Conservation (phyloP, 371 early-diverging fungal genomes). For the Smittium culicis region DNA sequence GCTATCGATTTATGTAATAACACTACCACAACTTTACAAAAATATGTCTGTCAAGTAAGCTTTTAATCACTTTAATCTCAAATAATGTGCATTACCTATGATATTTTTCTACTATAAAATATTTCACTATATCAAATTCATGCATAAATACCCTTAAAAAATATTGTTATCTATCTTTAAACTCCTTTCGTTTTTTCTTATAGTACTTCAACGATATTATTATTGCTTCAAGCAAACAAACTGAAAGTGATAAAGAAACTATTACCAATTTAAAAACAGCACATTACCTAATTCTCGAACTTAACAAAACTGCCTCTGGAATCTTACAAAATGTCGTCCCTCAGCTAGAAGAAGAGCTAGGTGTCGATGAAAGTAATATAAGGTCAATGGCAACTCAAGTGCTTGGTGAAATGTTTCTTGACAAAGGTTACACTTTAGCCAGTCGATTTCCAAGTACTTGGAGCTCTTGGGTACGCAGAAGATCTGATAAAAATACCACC, state of each 20-base stretch:
- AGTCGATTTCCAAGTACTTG: slow-evolving; percentile 65
- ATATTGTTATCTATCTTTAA: background rate
- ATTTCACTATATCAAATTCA: too few species aligned
- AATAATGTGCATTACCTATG: slow-evolving; percentile 1
- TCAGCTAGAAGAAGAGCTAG: slow-evolving; percentile 84
- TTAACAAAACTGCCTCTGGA: slow-evolving; percentile 56
- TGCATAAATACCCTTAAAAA: too few species aligned
- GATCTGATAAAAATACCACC: slow-evolving; percentile 44
- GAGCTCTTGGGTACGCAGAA: slow-evolving; percentile 77
- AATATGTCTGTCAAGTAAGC: slow-evolving; percentile 68
- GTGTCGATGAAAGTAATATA: slow-evolving; percentile 56
- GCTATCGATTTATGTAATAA: slow-evolving; percentile 65
- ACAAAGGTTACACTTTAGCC: slow-evolving; percentile 49
- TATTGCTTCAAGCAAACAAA: slow-evolving; percentile 38
- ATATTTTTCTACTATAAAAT: background rate
- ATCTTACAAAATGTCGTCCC: slow-evolving; percentile 81
- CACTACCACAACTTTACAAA: slow-evolving; percentile 65
- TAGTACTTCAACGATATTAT: slow-evolving; percentile 65
- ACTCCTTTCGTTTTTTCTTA: slow-evolving; percentile 12
- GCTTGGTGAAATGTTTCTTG: slow-evolving; percentile 73
- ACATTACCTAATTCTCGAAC: slow-evolving; percentile 63
- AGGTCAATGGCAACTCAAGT: slow-evolving; percentile 62
- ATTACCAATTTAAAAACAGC: slow-evolving; percentile 51
- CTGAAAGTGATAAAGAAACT: slow-evolving; percentile 38
- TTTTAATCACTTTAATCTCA: background rate